These are phyloP conservation scores for Yarrowia divulgata DNA, from an alignment of 805 yeast species.

Conservation along the genomic window DNA sequence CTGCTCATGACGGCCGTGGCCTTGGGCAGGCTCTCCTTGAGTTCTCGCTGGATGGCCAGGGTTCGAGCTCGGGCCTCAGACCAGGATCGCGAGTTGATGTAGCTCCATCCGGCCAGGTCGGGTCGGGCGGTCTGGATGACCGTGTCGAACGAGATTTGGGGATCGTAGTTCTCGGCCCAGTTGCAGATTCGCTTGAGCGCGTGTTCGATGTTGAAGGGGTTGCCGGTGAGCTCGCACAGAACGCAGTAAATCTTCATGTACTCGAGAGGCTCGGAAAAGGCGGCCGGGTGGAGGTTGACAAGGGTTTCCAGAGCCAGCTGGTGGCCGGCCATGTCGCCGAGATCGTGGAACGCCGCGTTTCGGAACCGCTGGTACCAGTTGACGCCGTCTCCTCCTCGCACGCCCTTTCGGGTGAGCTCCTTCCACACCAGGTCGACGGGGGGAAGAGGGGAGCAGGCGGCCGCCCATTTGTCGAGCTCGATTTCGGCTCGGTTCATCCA, in stretches of 20 bases:
- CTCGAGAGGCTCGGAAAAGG: slow-evolving; percentile 36
- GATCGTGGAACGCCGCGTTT: slow-evolving; percentile 35
- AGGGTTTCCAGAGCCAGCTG: slow-evolving; percentile 35
- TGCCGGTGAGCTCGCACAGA: slow-evolving; percentile 35
- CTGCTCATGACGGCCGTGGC: slow-evolving; percentile 18
- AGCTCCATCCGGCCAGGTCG: slow-evolving; percentile 30
- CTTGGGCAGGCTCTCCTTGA: slow-evolving; percentile 32
- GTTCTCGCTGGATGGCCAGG: slow-evolving; percentile 37
- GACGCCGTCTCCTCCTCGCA: slow-evolving; percentile 34
- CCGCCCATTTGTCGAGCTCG: slow-evolving; percentile 36
- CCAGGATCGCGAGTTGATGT: slow-evolving; percentile 38
- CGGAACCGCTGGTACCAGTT: slow-evolving; percentile 38
- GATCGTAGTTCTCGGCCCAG: slow-evolving; percentile 38
- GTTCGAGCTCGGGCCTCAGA: slow-evolving; percentile 38
- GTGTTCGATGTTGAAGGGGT: slow-evolving; percentile 38
- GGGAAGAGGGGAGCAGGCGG: slow-evolving; percentile 32
- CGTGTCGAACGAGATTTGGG: slow-evolving; percentile 32
- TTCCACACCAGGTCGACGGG: slow-evolving; percentile 34
- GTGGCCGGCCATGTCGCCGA: slow-evolving; percentile 33
- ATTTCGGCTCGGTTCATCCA: slow-evolving; percentile 36
- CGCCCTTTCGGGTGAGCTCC: slow-evolving; percentile 32
- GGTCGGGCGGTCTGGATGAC: slow-evolving; percentile 27
- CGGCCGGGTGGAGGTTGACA: slow-evolving; percentile 33
- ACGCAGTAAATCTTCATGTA: slow-evolving; percentile 30
- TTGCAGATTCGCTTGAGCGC: slow-evolving; percentile 38